A percentile compares a stretch with the other conserved stretches of the same genome.
Evolutionary conservation across 768 basidiomycete species (phyloP).

Genomic region (Auriscalpium vulgare): DNA sequence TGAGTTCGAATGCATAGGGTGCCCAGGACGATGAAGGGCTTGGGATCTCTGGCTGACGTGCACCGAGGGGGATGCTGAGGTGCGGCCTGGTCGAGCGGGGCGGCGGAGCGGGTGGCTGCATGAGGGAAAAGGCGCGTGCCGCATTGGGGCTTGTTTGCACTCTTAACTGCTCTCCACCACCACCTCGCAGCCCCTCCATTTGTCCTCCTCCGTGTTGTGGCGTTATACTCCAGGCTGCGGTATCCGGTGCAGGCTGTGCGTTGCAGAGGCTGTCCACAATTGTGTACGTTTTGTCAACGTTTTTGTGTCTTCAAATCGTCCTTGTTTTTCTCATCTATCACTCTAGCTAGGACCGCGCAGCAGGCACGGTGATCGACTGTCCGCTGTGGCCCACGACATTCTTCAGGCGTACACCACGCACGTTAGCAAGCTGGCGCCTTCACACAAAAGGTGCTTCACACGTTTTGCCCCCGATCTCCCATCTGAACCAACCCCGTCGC

Average conservation of each 20-base stretch:
- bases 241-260: too few relatives aligned
- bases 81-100: background rate
- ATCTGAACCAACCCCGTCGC: background rate
- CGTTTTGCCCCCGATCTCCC: background rate
- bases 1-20: background rate
- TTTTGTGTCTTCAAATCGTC: too few relatives aligned
- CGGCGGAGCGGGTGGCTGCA: background rate
- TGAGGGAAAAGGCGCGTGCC: background rate
- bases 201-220: background rate
- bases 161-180: background rate
- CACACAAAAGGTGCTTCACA: background rate
- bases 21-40: background rate
- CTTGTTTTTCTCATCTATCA: too few relatives aligned
- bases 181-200: background rate
- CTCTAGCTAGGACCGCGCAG: too few relatives aligned
- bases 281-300: too few relatives aligned
- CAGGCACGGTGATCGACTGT: too few relatives aligned
- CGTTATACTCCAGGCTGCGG: too few relatives aligned
- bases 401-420: too few relatives aligned
- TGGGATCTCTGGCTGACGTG: background rate
- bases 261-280: too few relatives aligned
- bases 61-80: slow-evolving; percentile 1
- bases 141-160: background rate
- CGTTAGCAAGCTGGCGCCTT: background rate
- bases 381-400: too few relatives aligned